Percentiles rank a stretch among this genome's conserved stretches.
phyloP scores from a whole-genome alignment of 1,139 yeast species.

The Suzukiozyma palmioleophila region DNA sequence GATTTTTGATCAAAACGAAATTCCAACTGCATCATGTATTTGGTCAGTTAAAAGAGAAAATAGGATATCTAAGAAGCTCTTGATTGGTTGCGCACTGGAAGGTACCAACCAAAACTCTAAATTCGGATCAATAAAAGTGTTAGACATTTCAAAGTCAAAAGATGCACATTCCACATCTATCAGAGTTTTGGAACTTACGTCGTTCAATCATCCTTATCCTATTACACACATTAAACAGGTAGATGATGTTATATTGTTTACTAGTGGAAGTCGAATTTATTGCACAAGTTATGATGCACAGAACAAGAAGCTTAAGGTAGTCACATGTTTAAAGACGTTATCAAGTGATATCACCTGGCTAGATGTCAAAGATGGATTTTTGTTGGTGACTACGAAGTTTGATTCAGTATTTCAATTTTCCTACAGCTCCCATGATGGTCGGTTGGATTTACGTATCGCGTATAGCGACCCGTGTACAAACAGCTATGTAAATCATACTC shows the following conservation, averaged over 20 bases:
- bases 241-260: constrained; percentile 28
- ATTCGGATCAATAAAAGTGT: constrained; percentile 37
- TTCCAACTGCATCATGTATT: constrained; percentile 31
- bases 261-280: constrained; percentile 29
- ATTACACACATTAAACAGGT: constrained; percentile 37
- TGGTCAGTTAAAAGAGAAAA: constrained; percentile 34
- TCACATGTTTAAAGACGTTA: constrained; percentile 22
- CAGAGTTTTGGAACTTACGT: constrained; percentile 31
- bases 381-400: constrained; percentile 34
- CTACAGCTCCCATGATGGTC: constrained; percentile 10
- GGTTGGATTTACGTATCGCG: constrained; percentile 11
- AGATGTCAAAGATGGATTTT: constrained; percentile 17
- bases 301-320: constrained; percentile 33
- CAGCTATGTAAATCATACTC: constrained; percentile 35
- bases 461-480: constrained; percentile 36
- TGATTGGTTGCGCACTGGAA: constrained; percentile 33
- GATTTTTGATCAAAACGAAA: constrained; percentile 30
- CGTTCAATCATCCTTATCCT: constrained; percentile 33
- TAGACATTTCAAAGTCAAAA: constrained; percentile 31
- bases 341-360: constrained; percentile 37
- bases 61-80: constrained; percentile 32
- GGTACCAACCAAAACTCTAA: constrained; percentile 15
- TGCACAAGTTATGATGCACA: constrained; percentile 36
- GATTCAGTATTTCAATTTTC: constrained; percentile 36
- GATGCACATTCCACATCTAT: constrained; percentile 7